Evolutionary conservation across 805 yeast genomes (phyloP).

Genomic region (Kockiozyma suomiensis): DNA sequence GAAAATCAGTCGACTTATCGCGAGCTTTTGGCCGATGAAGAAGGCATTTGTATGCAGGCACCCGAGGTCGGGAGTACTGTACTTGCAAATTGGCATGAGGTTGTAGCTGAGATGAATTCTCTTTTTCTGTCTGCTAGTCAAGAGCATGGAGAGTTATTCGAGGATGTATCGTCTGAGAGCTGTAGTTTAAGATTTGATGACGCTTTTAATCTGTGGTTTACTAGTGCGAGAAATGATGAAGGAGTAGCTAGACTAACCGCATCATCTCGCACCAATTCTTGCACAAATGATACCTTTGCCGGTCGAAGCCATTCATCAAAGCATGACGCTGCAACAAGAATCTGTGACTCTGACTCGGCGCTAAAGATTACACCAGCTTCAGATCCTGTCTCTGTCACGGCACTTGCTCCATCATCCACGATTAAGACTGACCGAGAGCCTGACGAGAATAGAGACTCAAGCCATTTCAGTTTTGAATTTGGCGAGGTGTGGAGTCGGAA

Average conservation of each 20-base stretch:
- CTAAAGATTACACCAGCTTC: conserved; percentile 1
- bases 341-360: not conserved
- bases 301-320: not conserved
- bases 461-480: too few species aligned
- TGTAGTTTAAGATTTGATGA: not conserved
- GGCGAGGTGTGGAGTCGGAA: too few species aligned
- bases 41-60: not conserved
- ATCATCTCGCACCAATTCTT: not conserved
- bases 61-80: not conserved
- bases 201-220: not conserved
- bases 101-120: not conserved
- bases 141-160: not conserved
- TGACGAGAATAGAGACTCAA: too few species aligned
- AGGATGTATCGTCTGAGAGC: not conserved
- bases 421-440: not conserved
- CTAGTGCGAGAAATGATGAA: not conserved
- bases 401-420: conserved; percentile 1
- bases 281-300: not conserved
- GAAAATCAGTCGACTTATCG: not conserved
- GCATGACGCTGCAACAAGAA: not conserved
- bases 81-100: conserved; percentile 4
- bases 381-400: conserved; percentile 1
- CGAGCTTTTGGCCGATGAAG: not conserved
- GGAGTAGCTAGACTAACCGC: not conserved
- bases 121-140: not conserved